Base-by-base conservation (phyloP, 2,329 filamentous ascomycete species). In the Fusarium algeriense region DNA sequence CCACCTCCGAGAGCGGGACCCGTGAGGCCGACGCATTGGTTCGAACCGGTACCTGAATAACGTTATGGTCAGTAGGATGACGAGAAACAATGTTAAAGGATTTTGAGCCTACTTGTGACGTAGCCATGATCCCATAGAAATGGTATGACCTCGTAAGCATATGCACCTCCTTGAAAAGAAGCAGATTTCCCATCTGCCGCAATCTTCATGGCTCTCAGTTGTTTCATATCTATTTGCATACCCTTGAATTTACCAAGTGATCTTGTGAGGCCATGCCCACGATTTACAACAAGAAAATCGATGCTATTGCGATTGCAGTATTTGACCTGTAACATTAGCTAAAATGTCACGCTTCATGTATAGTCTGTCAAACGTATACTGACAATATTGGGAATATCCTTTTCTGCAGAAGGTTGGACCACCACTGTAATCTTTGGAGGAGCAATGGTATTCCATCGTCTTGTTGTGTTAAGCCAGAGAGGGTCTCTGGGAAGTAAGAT, bases 321-420 rank as follows among this genome's bases (percentile, higher is more conserved):
- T 48, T 32, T 48, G 3, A 48, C 45, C 45, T 48, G 8, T 15
- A 17, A 0, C 1, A 17, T 48, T 3, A 48, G 28, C 3, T 3
- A 20, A 48, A 32, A 11, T 2, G 6, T 23, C 4, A 23, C 23
- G 5, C 23, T 23, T 23, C 8, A 30, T 8, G 7, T 32, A 11
- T 8, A 20, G 4, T 0, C 3, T 2, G 0, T 4, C 10, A 7
- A 20, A 0, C 9, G 28, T 48, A 8, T 0, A 48, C 45, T 48
- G 0, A 32, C 45, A 10, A 48, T 48, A 5, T 32, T 32, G 10
- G 45, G 45, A 3, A 48, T 32, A 2, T 48, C 45, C 6, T 20
- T 3, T 32, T 48, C 45, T 2, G 11, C 32, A 12, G 45, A 26
- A 3, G 45, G 45, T 10, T 48, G 45, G 1, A 48, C 45, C 10